Percentiles rank a stretch among this genome's conserved stretches.
These are phyloP conservation scores for Tylopilus balloui DNA, from an alignment of 768 basidiomycete species.

Conservation along the genomic window DNA sequence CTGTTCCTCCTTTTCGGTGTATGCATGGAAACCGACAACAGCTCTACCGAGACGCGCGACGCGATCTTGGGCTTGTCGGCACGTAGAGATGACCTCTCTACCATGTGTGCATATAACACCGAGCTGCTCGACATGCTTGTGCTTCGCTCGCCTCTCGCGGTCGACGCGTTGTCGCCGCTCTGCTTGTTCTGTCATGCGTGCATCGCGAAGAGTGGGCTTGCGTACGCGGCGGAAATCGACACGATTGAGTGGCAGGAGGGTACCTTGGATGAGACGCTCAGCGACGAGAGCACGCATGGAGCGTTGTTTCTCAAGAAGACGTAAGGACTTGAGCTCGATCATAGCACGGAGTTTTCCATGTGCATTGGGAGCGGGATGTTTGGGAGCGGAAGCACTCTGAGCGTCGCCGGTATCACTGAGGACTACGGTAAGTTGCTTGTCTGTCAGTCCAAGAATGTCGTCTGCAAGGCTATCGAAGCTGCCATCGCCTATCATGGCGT, in stretches of 20 bases:
- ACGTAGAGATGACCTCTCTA: constrained; percentile 62
- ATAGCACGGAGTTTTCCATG: constrained; percentile 84
- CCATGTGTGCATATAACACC: constrained; percentile 82
- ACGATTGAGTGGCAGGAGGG: constrained; percentile 86
- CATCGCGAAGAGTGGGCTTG: constrained; percentile 85
- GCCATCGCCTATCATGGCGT: constrained; percentile 77
- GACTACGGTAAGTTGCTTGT: constrained; percentile 16
- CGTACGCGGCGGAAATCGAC: constrained; percentile 84
- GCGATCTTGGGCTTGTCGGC: constrained; percentile 62
- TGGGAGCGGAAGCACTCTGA: constrained; percentile 7
- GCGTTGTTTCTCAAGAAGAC: constrained; percentile 89
- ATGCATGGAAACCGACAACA: constrained; percentile 78
- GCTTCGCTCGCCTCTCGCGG: constrained; percentile 90
- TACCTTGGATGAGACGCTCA: constrained; percentile 81
- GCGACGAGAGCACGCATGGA: constrained; percentile 79
- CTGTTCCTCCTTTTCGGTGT: constrained; percentile 97
- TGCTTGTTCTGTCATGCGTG: constrained; percentile 80
- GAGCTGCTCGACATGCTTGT: constrained; percentile 95
- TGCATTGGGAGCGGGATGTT: constrained; percentile 54
- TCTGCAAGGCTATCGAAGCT: constrained; percentile 51
- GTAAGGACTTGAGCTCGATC: constrained; percentile 89
- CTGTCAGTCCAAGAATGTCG: constrained; percentile 25
- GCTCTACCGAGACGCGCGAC: constrained; percentile 62
- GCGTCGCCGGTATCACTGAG: constrained; percentile 35
- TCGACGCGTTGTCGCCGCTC: constrained; percentile 91